phyloP scores from a whole-genome alignment of 164 flowering plant species.

The Kingdonia uniflora region DNA sequence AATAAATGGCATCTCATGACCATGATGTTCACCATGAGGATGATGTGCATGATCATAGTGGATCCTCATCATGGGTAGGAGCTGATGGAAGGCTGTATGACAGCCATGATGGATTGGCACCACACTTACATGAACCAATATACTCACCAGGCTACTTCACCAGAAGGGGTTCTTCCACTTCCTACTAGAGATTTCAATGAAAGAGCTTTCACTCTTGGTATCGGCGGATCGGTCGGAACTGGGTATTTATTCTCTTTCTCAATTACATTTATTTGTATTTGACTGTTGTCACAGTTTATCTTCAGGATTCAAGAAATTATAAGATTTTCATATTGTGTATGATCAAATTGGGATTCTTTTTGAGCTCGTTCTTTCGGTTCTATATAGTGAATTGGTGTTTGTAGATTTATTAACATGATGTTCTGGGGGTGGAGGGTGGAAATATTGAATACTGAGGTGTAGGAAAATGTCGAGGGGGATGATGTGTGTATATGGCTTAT shows the following conservation, averaged over 20 bases:
- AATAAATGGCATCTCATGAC: conserved; percentile 8
- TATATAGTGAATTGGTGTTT: no score
- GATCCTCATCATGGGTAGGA: conserved; percentile 51
- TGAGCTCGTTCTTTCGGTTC: no score
- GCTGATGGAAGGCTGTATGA: conserved; percentile 79
- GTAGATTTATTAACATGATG: no score
- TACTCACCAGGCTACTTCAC: conserved; percentile 89
- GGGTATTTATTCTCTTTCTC: conserved; percentile 66
- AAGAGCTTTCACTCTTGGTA: conserved; percentile 90
- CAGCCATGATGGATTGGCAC: conserved; percentile 94
- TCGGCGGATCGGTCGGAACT: conserved; percentile 98
- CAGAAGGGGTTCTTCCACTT: conserved; percentile 69
- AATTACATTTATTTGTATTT: no score
- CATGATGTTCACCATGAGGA: conserved; percentile 14
- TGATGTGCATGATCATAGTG: conserved; percentile 16
- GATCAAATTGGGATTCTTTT: no score
- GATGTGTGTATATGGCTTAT: no score
- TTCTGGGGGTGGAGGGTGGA: no score
- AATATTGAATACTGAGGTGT: no score
- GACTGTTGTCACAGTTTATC: no score
- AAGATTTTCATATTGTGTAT: no score
- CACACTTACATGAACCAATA: conserved; percentile 93
- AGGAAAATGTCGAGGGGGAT: no score
- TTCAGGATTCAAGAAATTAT: no score
- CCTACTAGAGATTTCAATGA: conserved; percentile 59